These are phyloP conservation scores for Colletotrichum lini DNA, from an alignment of 2,329 filamentous ascomycete genomes.

Conservation along the genomic window DNA sequence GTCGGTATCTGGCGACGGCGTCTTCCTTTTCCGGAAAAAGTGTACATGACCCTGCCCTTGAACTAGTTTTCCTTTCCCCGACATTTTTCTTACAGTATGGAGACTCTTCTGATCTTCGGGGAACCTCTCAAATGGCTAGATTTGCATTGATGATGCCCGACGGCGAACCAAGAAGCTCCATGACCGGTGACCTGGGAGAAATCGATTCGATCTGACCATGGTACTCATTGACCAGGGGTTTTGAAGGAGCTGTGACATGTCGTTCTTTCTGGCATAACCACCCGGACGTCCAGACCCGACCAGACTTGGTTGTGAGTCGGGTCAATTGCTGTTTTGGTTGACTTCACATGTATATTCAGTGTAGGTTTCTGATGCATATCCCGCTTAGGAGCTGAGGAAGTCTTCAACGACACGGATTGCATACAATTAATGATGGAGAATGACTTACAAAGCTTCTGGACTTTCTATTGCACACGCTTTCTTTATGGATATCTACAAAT, in stretches of 20 bases:
- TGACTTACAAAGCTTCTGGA: slow-evolving; percentile 18
- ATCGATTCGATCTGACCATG: neutral
- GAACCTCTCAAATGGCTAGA: slow-evolving; percentile 37
- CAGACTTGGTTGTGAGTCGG: neutral
- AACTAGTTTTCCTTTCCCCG: slow-evolving; percentile 48
- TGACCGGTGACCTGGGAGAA: neutral
- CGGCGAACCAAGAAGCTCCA: neutral
- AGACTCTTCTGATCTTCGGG: slow-evolving; percentile 41
- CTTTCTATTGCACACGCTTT: slow-evolving; percentile 36
- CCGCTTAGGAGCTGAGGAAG: neutral
- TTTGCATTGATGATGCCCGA: slow-evolving; percentile 32
- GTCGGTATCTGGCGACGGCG: slow-evolving; percentile 12
- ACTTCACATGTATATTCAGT: neutral
- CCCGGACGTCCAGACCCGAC: neutral
- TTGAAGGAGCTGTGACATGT: neutral
- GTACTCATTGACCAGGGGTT: neutral
- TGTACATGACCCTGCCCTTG: slow-evolving; percentile 50
- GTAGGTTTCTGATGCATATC: neutral
- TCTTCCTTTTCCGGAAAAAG: slow-evolving; percentile 37
- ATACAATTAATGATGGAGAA: too few species aligned
- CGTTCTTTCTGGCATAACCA: neutral
- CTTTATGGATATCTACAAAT: slow-evolving; percentile 36
- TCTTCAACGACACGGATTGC: neutral
- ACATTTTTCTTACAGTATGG: slow-evolving; percentile 45
- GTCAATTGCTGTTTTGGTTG: neutral